A percentile compares a stretch with the other conserved stretches of the same genome.
These are phyloP conservation scores for Asterophora parasitica DNA, from an alignment of 768 basidiomycete species.

Conservation along the genomic window DNA sequence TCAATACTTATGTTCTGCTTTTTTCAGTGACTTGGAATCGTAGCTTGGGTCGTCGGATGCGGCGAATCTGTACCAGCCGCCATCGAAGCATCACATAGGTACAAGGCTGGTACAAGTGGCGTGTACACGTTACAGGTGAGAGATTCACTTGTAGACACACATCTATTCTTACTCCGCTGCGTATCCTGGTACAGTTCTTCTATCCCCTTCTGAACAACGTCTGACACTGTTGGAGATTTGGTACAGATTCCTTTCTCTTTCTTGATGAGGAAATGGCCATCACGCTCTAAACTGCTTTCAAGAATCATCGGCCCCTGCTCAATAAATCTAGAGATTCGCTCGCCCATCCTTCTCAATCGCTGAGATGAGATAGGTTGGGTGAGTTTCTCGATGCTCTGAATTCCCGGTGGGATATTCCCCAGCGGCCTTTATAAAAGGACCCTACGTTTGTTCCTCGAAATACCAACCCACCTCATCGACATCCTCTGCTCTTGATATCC, in stretches of 20 bases:
- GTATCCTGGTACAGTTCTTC: conserved; percentile 8
- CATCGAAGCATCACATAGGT: conserved; percentile 7
- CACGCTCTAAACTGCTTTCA: conserved; percentile 7
- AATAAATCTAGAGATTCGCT: conserved; percentile 37
- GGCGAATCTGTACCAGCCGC: not conserved
- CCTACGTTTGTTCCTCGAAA: not conserved
- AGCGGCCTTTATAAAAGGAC: conserved; percentile 6
- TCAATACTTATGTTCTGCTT: not conserved
- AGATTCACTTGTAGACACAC: conserved; percentile 13
- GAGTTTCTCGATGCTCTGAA: conserved; percentile 21
- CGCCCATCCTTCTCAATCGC: conserved; percentile 17
- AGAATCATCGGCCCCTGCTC: conserved; percentile 20
- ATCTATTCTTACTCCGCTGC: conserved; percentile 18
- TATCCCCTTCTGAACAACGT: conserved; percentile 22
- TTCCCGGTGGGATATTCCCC: conserved; percentile 8
- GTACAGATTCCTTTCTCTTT: conserved; percentile 20
- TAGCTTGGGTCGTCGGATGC: not conserved
- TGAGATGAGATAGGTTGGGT: conserved; percentile 31
- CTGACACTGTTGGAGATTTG: conserved; percentile 22
- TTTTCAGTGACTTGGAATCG: not conserved
- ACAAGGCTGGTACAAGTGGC: conserved; percentile 5
- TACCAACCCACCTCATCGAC: conserved; percentile 9
- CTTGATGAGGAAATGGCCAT: conserved; percentile 27
- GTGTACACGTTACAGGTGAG: conserved; percentile 16
- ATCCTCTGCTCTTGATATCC: conserved; percentile 8